A percentile compares a stretch with the other conserved stretches of the same genome.
Evolutionary conservation across 768 basidiomycete genomes (phyloP).

Genomic region (Kwoniella newhampshirensis): DNA sequence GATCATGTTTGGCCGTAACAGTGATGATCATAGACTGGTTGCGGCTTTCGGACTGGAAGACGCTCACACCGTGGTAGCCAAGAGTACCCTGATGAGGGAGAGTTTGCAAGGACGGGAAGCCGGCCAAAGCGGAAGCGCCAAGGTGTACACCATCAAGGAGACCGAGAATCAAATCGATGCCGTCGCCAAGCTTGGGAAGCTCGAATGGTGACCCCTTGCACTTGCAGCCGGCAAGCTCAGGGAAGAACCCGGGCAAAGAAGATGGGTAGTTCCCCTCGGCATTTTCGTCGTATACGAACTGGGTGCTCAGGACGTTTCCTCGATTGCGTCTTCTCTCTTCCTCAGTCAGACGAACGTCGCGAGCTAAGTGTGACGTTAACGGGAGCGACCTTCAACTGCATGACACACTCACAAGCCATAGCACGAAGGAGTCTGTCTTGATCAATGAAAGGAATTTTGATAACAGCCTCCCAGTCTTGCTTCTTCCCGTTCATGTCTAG

Average conservation of each 20-base stretch:
- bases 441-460: constrained; percentile 98
- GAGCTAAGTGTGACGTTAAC: constrained; percentile 57
- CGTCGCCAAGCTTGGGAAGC: constrained; percentile 74
- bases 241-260: constrained; percentile 92
- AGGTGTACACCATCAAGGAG: constrained; percentile 84
- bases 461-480: constrained; percentile 96
- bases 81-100: constrained; percentile 73
- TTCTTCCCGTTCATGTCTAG: constrained; percentile 97
- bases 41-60: constrained; percentile 83
- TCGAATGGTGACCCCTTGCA: constrained; percentile 80
- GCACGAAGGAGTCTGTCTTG: constrained; percentile 72
- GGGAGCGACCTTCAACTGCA: background rate
- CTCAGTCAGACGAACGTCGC: constrained; percentile 70
- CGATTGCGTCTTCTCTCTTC: constrained; percentile 76
- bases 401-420: constrained; percentile 67
- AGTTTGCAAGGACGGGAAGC: constrained; percentile 93
- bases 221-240: constrained; percentile 73
- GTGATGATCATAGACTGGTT: constrained; percentile 93
- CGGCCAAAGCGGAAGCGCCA: constrained; percentile 81
- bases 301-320: constrained; percentile 71
- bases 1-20: constrained; percentile 72
- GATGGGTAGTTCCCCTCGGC: constrained; percentile 77
- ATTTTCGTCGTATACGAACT: constrained; percentile 68
- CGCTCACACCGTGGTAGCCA: constrained; percentile 85
- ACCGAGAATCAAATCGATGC: constrained; percentile 79